These are phyloP conservation scores for Cutaneotrichosporon spelunceum DNA, from an alignment of 1,284 basidiomycete species.

Conservation along the genomic window DNA sequence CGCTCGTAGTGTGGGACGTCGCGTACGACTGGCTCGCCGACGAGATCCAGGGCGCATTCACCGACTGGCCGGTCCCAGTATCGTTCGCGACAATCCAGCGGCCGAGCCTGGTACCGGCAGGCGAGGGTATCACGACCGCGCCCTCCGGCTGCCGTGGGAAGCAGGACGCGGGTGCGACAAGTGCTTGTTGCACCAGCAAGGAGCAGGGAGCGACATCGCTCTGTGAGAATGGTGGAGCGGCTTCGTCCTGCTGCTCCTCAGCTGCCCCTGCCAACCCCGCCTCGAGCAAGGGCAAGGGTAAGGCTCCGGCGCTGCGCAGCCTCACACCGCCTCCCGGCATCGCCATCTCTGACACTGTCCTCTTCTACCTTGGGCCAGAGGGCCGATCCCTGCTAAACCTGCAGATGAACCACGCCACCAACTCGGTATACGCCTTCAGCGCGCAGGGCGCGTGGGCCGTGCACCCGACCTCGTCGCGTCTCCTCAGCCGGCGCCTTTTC, in stretches of 20 bases:
- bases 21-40: slow-evolving; percentile 66
- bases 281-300: slow-evolving; percentile 58
- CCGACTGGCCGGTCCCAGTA: slow-evolving; percentile 22
- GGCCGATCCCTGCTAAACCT: slow-evolving; percentile 79
- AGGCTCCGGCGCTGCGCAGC: slow-evolving; percentile 39
- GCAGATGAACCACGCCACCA: slow-evolving; percentile 68
- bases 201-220: background rate
- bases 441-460: slow-evolving; percentile 60
- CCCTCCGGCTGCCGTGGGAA: background rate
- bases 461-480: slow-evolving; percentile 66
- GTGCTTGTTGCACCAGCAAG: background rate
- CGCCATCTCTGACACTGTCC: slow-evolving; percentile 48
- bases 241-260: slow-evolving; percentile 47
- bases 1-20: slow-evolving; percentile 74
- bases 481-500: slow-evolving; percentile 90
- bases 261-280: slow-evolving; percentile 72
- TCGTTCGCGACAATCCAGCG: slow-evolving; percentile 37
- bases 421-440: slow-evolving; percentile 60
- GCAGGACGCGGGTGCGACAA: background rate
- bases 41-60: slow-evolving; percentile 30
- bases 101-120: slow-evolving; percentile 9
- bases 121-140: background rate
- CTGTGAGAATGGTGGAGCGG: background rate
- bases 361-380: slow-evolving; percentile 83
- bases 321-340: slow-evolving; percentile 43